Conservation (phyloP, 305 asterid genomes). For the Solanum hybrid region DNA sequence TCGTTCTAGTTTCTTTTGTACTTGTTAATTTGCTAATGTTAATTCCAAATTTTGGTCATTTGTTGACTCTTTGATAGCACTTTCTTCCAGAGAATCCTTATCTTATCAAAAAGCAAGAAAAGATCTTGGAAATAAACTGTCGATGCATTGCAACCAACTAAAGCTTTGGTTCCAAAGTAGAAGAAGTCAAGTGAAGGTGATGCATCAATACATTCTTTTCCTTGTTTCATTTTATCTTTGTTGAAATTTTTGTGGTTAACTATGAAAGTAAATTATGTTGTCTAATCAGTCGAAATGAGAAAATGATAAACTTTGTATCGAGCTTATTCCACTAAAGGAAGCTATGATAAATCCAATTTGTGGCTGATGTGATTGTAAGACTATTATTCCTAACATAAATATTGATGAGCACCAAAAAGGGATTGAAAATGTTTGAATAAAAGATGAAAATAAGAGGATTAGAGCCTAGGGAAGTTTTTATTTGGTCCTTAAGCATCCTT, state of each 20-base stretch:
- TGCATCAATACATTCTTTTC: background rate
- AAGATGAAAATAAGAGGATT: too few species aligned
- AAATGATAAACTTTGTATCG: slow-evolving; percentile 56
- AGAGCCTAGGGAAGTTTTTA: too few species aligned
- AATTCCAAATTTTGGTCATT: background rate
- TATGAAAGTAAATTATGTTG: slow-evolving; percentile 27
- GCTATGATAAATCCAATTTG: too few species aligned
- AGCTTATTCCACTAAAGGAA: slow-evolving; percentile 29
- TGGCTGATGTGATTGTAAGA: too few species aligned
- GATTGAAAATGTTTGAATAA: too few species aligned
- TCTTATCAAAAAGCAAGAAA: background rate
- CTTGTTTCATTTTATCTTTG: slow-evolving; percentile 6
- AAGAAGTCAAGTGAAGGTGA: background rate
- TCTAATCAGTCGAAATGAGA: slow-evolving; percentile 41
- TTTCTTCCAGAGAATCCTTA: background rate
- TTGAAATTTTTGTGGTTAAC: slow-evolving; percentile 47
- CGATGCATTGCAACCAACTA: background rate
- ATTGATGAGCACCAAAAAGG: too few species aligned
- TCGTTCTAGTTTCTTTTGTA: background rate
- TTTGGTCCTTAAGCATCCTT: too few species aligned
- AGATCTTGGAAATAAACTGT: background rate
- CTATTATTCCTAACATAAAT: too few species aligned
- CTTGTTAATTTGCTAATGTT: background rate
- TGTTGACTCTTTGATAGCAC: background rate
- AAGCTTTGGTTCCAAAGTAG: background rate